A percentile compares a stretch with the other conserved stretches of the same genome.
Evolutionary conservation across 2,329 filamentous ascomycete genomes (phyloP).

Genomic region (Phaeosphaeriaceae sp.): DNA sequence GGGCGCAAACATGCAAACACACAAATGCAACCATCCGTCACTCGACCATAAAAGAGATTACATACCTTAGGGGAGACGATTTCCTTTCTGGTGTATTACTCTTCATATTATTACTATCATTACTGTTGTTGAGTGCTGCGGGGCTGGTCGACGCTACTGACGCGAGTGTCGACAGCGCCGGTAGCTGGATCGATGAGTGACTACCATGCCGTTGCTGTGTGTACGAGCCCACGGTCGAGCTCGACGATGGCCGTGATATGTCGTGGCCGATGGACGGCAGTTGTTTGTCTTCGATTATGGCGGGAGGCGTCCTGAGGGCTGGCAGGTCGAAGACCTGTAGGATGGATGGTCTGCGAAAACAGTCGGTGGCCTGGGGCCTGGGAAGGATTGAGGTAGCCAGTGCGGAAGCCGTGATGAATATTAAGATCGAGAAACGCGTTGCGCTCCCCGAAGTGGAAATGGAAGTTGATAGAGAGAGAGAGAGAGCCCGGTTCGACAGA

Average conservation of each 20-base stretch:
- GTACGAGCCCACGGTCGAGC: constrained; percentile 56
- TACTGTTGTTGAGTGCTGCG: constrained; percentile 48
- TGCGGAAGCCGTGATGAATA: constrained; percentile 61
- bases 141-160: constrained; percentile 61
- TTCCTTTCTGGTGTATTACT: constrained; percentile 34
- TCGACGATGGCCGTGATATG: constrained; percentile 61
- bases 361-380: constrained; percentile 64
- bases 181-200: constrained; percentile 55
- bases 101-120: constrained; percentile 30
- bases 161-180: constrained; percentile 65
- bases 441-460: constrained; percentile 36
- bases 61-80: constrained; percentile 41
- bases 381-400: constrained; percentile 64
- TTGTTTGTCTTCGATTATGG: constrained; percentile 52
- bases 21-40: background rate
- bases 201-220: constrained; percentile 49
- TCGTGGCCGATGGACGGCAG: constrained; percentile 57
- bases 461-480: constrained; percentile 12
- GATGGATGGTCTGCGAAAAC: constrained; percentile 56
- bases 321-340: constrained; percentile 56
- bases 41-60: constrained; percentile 7
- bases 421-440: constrained; percentile 45
- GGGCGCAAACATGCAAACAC: constrained; percentile 13
- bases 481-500: constrained; percentile 12
- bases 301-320: constrained; percentile 53